A percentile compares a stretch with the other conserved stretches of the same genome.
Conservation (phyloP, 75 land plant species). For the Selaginella moellendorffii region DNA sequence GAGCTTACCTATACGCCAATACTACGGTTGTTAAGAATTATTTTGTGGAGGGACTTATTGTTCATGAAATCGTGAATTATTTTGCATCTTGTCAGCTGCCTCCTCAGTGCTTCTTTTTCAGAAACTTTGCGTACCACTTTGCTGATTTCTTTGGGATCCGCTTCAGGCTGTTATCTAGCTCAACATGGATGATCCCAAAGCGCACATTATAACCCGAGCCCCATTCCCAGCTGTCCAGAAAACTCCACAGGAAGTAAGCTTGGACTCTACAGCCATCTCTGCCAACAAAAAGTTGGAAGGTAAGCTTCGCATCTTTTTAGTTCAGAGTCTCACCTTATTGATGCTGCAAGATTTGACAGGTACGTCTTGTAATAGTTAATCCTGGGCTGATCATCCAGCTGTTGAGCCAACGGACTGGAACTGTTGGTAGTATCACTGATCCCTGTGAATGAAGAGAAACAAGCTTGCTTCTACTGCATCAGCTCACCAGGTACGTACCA, state of each 20-base stretch:
- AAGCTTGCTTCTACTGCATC: background rate
- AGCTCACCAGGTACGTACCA: background rate
- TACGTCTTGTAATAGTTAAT: background rate
- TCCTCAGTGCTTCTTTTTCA: too few relatives aligned
- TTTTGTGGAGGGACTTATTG: too few relatives aligned
- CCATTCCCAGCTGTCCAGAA: conserved; percentile 61
- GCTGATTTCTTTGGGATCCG: conserved; percentile 42
- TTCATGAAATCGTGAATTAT: too few relatives aligned
- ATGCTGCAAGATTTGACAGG: background rate
- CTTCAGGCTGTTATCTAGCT: conserved; percentile 25
- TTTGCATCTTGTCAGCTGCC: too few relatives aligned
- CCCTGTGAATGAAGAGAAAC: background rate
- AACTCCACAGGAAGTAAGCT: conserved; percentile 61
- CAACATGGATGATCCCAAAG: conserved; percentile 41
- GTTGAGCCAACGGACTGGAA: background rate
- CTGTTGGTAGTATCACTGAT: background rate
- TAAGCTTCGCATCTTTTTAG: too few relatives aligned
- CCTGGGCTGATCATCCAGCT: background rate
- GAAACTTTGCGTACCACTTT: conserved; percentile 36
- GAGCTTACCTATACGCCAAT: too few relatives aligned
- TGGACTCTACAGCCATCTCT: conserved; percentile 42
- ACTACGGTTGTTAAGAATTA: too few relatives aligned
- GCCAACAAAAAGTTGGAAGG: background rate
- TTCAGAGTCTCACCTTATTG: background rate
- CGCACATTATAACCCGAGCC: conserved; percentile 26